Evolutionary conservation across 2,329 filamentous ascomycete species (phyloP), one percentile per base, ranked within the genome.

Genomic region (Chaetomiaceae sp.): DNA sequence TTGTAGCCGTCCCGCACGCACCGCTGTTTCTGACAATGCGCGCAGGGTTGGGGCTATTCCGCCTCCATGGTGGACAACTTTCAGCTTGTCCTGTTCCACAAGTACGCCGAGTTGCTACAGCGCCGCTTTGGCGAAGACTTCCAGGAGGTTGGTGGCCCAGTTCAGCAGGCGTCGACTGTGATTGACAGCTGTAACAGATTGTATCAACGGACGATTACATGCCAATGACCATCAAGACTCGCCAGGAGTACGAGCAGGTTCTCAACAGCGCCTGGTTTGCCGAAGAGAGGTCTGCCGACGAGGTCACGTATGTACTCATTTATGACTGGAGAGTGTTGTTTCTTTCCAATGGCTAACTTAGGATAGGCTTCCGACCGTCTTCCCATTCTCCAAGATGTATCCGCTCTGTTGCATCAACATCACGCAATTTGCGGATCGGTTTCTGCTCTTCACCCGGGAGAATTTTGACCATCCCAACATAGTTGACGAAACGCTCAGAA

Each of bases 341-440:
- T 33, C 19, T 6, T 49, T 43, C 38, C 48, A 4, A n/a, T 54
- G 19, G 25, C 48, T 51, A 42, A 52, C 58, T 43, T 22, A n/a
- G 37, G 36, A 7, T 58, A 91, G 88, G 12, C 96, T 96, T 68
- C 95, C 94, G 5, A 95, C 88, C 63, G 89, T 96, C n/a, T 76
- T 99, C 1, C 95, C 94, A 0, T 99, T 99, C 69, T 96, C 91
- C 12, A 91, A 97, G 64, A 99, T 99, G 94, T 99, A 99, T 67
- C 92, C 94, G 1, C 79, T 97, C 29, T 96, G 94, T 72, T 99
- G 94, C 74, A 97, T 97, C 67, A 91, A 97, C 66, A 96, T 99
- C 63, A 84, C 92, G 37, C 96, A 96, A 69, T 97, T 99, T 69
- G 76, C 97, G 55, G 96, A 96, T 69, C 91, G 97, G 66, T 97